Conservation (phyloP, 2,329 filamentous ascomycete genomes). For the Rhexocercosporidium sp. region DNA sequence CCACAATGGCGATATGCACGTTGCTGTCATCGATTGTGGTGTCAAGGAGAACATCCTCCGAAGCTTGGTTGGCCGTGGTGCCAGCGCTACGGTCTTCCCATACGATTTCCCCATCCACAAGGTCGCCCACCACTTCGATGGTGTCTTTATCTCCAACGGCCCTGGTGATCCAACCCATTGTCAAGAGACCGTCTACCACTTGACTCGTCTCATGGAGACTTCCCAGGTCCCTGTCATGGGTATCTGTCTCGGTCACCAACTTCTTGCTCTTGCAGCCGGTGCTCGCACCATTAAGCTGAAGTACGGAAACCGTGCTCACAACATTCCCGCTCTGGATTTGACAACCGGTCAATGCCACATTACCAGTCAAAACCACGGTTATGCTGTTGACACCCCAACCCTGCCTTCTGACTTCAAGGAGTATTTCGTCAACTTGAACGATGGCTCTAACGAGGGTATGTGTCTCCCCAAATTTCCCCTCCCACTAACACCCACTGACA, state of each 20-base stretch:
- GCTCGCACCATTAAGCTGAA: conserved; percentile 96
- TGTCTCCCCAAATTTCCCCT: neutral
- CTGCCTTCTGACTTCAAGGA: conserved; percentile 90
- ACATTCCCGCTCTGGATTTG: conserved; percentile 93
- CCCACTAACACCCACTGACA: conserved; percentile 29
- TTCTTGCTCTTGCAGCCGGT: conserved; percentile 87
- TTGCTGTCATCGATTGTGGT: conserved; percentile 96
- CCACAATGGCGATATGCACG: conserved; percentile 80
- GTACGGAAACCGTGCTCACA: conserved; percentile 98
- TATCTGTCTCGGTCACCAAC: conserved; percentile 96
- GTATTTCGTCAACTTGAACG: conserved; percentile 98
- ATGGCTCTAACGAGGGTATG: conserved; percentile 89
- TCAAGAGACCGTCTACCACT: conserved; percentile 91
- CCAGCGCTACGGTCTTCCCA: conserved; percentile 92
- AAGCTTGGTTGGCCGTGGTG: conserved; percentile 88
- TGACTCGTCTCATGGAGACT: conserved; percentile 86
- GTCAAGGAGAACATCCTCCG: conserved; percentile 99
- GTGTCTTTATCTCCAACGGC: conserved; percentile 98
- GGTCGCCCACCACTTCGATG: conserved; percentile 96
- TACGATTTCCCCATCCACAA: conserved; percentile 99
- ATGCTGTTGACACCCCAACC: conserved; percentile 86
- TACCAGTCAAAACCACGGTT: conserved; percentile 97
- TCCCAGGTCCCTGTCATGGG: conserved; percentile 95
- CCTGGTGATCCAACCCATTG: conserved; percentile 98
- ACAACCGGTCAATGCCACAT: conserved; percentile 98